Conservation (phyloP, 768 basidiomycete genomes). For the Roridomyces roridus region DNA sequence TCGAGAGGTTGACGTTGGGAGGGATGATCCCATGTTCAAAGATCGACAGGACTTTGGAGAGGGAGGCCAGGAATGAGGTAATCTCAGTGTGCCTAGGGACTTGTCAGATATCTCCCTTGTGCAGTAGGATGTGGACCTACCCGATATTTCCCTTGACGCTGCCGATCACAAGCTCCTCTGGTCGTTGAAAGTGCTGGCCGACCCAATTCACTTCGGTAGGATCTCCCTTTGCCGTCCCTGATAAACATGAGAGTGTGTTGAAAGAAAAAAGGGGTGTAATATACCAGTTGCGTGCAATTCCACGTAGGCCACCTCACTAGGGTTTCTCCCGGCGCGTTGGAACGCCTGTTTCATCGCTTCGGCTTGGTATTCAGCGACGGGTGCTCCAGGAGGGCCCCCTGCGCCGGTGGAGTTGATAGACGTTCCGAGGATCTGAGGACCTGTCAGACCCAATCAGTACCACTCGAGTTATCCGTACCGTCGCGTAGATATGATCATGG, state of each 20-base stretch:
- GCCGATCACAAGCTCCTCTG: background rate
- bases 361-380: background rate
- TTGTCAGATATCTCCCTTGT: too few species aligned
- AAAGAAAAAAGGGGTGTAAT: too few species aligned
- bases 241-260: too few species aligned
- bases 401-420: conserved; percentile 33
- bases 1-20: conserved; percentile 35
- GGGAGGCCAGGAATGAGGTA: conserved; percentile 16
- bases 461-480: conserved; percentile 36
- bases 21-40: conserved; percentile 34
- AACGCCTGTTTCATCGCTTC: background rate
- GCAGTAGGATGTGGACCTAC: too few species aligned
- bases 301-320: background rate
- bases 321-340: background rate
- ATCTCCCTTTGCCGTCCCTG: background rate
- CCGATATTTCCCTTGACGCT: conserved; percentile 7
- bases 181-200: background rate
- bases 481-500: conserved; percentile 46
- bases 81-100: conserved; percentile 11
- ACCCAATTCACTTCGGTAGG: conserved; percentile 1
- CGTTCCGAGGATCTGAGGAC: conserved; percentile 44
- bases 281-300: conserved; percentile 1
- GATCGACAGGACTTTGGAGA: conserved; percentile 36
- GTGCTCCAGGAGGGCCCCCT: background rate
- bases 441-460: too few species aligned